Base-by-base conservation (phyloP, 1,284 basidiomycete genomes). In the Fomitopsis schrenkii region DNA sequence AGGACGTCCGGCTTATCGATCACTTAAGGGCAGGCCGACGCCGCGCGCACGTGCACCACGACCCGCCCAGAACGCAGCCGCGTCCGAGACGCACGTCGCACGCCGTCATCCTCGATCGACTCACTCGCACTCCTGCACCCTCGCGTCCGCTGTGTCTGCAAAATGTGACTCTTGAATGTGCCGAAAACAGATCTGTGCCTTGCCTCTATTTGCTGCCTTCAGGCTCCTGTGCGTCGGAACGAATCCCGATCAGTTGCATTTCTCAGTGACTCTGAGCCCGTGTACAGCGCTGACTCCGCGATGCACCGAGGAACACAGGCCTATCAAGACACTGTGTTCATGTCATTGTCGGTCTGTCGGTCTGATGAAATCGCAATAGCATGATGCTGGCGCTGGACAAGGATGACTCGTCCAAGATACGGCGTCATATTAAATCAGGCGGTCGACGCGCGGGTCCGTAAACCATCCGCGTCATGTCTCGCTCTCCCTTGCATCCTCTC, bases 11-110 rank as follows among this genome's bases (percentile, higher is more conserved):
- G 69, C 72, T 74, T 74, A 74, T 74, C 72, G 71, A 74, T 74
- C 64, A 65, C 64, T 73, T 74, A 59, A 74, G 72, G 72, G 72
- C 72, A 70, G 72, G 72, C 61, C 36, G n/a, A 3, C 55, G 44
- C 17, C 22, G 9, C 36, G 6, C n/a, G 53, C 66, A 67, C 66
- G 67, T 66, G 64, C 62, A 22, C 22, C n/a, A 35, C 22, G 55
- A 22, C 41, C 22, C 46, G 46, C 10, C 44, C 36, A 38, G 48
- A 22, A 22, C 45, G 30, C 50, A 53, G 50, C 35, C 54, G 50
- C 50, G 35, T 35, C 22, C 22, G 10, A 10, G 45, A 28, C 38
- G 38, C 38, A 14, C 12, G 3, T 4, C 38, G 38, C 38, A 14
- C 12, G 3, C 38, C 38, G 38, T 14, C 12, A 14, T 26, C 45